phyloP scores from a whole-genome alignment of 208 protist species.

The Wallacemonas sp. region DNA sequence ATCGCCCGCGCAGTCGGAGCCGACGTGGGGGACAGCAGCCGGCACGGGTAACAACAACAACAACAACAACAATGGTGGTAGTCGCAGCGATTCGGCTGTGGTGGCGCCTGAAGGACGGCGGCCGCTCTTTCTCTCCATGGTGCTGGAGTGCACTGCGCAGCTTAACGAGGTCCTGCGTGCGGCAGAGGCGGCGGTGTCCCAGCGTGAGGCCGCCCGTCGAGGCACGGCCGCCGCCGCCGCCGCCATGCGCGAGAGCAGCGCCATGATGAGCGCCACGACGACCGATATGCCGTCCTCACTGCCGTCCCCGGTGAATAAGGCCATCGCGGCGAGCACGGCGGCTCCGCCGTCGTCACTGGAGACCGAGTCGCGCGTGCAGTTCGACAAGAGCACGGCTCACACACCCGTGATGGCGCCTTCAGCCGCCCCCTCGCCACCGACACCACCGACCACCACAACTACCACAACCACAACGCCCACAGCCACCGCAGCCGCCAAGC shows the following conservation, averaged over 20 bases:
- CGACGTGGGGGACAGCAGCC: neutral
- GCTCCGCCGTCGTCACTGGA: too few species aligned
- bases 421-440: too few species aligned
- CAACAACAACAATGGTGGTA: neutral
- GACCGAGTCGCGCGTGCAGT: too few species aligned
- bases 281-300: neutral
- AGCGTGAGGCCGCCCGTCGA: neutral
- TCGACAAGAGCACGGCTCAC: too few species aligned
- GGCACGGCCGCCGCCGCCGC: neutral
- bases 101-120: neutral
- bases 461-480: too few species aligned
- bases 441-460: too few species aligned
- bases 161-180: conserved; percentile 10
- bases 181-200: conserved; percentile 1
- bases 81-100: neutral
- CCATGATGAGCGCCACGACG: too few species aligned
- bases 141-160: conserved; percentile 11
- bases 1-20: neutral
- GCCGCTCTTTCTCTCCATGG: conserved; percentile 15
- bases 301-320: too few species aligned
- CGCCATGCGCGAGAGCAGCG: neutral
- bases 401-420: too few species aligned
- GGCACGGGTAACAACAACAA: neutral
- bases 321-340: too few species aligned
- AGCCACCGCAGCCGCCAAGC: too few species aligned